Evolutionary conservation across 495 filamentous ascomycete genomes (phyloP).

Genomic region (Cenococcum geophilum): DNA sequence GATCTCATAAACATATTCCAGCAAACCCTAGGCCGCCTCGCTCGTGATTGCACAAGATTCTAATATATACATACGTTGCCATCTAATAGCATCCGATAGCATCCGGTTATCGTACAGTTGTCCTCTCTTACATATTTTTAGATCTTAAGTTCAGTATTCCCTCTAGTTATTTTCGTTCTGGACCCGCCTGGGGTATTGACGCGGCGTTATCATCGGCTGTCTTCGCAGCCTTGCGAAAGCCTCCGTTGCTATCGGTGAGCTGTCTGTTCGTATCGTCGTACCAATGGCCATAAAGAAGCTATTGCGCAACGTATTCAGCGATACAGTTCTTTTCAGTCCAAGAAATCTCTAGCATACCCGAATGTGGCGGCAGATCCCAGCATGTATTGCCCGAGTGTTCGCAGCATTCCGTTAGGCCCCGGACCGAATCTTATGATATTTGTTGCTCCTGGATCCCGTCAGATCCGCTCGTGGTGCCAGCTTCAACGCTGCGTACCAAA

Average conservation of each 20-base stretch:
- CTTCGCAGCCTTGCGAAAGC: constrained; percentile 55
- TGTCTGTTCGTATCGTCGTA: constrained; percentile 86
- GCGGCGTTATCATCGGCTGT: constrained; percentile 57
- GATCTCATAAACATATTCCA: neutral
- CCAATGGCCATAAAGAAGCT: constrained; percentile 99
- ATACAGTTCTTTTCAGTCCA: constrained; percentile 3
- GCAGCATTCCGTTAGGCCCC: constrained; percentile 85
- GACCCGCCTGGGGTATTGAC: constrained; percentile 35
- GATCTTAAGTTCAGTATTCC: neutral
- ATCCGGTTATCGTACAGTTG: neutral
- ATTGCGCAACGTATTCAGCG: constrained; percentile 16
- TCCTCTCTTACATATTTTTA: neutral
- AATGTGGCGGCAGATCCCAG: constrained; percentile 93
- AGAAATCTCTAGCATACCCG: constrained; percentile 55
- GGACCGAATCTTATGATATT: constrained; percentile 92
- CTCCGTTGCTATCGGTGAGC: constrained; percentile 56
- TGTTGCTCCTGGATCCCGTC: constrained; percentile 59
- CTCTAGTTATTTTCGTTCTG: constrained; percentile 19
- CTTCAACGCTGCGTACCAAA: constrained; percentile 57
- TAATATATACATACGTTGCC: neutral
- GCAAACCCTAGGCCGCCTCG: neutral
- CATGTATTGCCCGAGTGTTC: constrained; percentile 96
- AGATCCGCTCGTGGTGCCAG: constrained; percentile 2
- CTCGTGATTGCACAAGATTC: neutral
- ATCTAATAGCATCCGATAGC: neutral